Percentiles rank a stretch among this genome's conserved stretches.
phyloP scores from a whole-genome alignment of 106 monocot genomes.

The Gastrodia elata region DNA sequence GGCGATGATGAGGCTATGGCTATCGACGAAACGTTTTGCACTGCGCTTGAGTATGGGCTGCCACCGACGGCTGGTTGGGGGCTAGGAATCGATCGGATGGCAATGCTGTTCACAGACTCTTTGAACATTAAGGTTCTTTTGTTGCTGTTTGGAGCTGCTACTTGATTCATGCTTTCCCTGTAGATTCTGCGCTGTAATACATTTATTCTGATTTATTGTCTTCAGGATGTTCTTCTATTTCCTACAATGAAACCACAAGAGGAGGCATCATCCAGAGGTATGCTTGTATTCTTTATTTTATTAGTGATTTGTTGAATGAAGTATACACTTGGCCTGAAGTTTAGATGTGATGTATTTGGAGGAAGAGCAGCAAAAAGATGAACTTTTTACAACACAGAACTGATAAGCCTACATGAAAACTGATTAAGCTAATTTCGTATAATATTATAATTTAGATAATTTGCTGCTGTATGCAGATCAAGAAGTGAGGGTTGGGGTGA shows the following conservation, averaged over 20 bases:
- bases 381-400: too few relatives aligned
- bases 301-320: too few relatives aligned
- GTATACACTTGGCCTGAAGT: too few relatives aligned
- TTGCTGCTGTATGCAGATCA: too few relatives aligned
- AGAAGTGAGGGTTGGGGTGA: too few relatives aligned
- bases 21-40: constrained; percentile 90
- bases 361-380: too few relatives aligned
- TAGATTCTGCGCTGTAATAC: neutral
- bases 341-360: too few relatives aligned
- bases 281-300: too few relatives aligned
- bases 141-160: neutral
- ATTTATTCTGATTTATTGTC: neutral
- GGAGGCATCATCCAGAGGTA: constrained; percentile 38
- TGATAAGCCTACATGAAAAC: too few relatives aligned
- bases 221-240: constrained; percentile 90
- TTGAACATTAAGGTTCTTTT: constrained; percentile 78
- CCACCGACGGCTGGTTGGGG: constrained; percentile 98
- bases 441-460: too few relatives aligned
- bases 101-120: constrained; percentile 92
- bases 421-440: too few relatives aligned
- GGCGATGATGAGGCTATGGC: constrained; percentile 97
- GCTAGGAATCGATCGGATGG: constrained; percentile 73
- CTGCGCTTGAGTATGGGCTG: constrained; percentile 90
- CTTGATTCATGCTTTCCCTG: neutral
- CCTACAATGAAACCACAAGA: constrained; percentile 96